Percentiles rank a stretch among this genome's conserved stretches.
Conservation (phyloP, 352 stramenopile genomes). For the Globisporangium yorkense region DNA sequence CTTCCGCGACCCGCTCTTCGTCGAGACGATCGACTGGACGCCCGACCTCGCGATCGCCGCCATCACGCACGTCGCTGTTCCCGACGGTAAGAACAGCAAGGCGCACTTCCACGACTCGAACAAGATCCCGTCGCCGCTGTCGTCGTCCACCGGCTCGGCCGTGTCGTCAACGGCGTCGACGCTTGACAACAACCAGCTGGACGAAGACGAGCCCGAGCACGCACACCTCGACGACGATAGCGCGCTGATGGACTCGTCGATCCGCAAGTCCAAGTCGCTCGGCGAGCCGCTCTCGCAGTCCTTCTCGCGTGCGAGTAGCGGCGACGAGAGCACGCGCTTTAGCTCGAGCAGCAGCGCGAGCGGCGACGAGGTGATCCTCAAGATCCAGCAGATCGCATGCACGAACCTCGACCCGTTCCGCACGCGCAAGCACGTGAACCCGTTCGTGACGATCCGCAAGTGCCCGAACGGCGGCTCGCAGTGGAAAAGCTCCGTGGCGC, state of each 20-base stretch:
- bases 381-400: conserved; percentile 38
- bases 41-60: conserved; percentile 21
- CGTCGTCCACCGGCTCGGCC: conserved; percentile 3
- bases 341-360: conserved; percentile 12
- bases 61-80: conserved; percentile 42
- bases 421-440: conserved; percentile 50
- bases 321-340: conserved; percentile 13
- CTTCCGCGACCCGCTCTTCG: conserved; percentile 61
- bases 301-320: conserved; percentile 7
- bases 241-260: neutral
- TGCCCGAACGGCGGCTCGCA: conserved; percentile 16
- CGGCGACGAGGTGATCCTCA: conserved; percentile 15
- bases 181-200: conserved; percentile 7
- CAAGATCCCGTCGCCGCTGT: conserved; percentile 1
- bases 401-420: conserved; percentile 36
- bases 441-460: conserved; percentile 41
- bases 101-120: conserved; percentile 15
- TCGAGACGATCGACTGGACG: conserved; percentile 66
- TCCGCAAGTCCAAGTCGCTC: conserved; percentile 4
- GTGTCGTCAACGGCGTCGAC: conserved; percentile 6
- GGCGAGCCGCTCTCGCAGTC: conserved; percentile 3
- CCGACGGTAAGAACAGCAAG: conserved; percentile 33
- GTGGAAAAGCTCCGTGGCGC: conserved; percentile 45
- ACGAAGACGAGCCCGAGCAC: conserved; percentile 18
- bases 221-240: conserved; percentile 12